Conservation (phyloP, 2,329 filamentous ascomycete species). For the Sordariomycetes sp. region DNA sequence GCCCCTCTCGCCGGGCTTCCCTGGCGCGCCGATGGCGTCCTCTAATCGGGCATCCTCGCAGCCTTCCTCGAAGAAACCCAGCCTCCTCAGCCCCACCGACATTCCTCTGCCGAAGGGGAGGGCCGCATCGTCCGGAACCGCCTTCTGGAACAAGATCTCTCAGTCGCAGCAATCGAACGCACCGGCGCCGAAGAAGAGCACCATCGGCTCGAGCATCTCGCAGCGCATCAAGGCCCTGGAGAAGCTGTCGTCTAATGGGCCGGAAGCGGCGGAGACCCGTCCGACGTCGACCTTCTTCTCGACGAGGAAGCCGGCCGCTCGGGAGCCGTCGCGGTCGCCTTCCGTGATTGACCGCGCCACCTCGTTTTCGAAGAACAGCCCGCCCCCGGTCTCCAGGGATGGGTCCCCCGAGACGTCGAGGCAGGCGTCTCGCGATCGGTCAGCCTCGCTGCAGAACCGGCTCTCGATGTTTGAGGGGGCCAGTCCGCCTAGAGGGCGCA, state of each 20-base stretch:
- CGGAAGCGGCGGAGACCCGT: conserved; percentile 22
- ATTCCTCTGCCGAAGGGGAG: conserved; percentile 29
- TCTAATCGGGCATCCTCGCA: conserved; percentile 37
- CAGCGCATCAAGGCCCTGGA: conserved; percentile 87
- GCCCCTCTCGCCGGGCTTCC: conserved; percentile 60
- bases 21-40: conserved; percentile 17
- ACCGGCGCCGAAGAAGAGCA: conserved; percentile 57
- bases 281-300: conserved; percentile 46
- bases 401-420: conserved; percentile 31
- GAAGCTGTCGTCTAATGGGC: conserved; percentile 44
- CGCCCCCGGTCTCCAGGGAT: conserved; percentile 31
- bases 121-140: conserved; percentile 46
- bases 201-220: conserved; percentile 82
- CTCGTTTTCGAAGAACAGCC: conserved; percentile 22
- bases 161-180: conserved; percentile 42
- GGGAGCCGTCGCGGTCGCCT: conserved; percentile 32
- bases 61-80: conserved; percentile 23
- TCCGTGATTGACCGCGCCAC: conserved; percentile 32
- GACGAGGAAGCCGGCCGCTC: conserved; percentile 33
- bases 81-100: conserved; percentile 33
- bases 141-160: conserved; percentile 41
- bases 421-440: conserved; percentile 29
- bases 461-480: conserved; percentile 42
- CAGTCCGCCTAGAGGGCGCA: conserved; percentile 30
- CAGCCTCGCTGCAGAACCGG: conserved; percentile 43